Evolutionary conservation across 176 grass and related monocot genomes (phyloP), one percentile per base, ranked within the genome.

Genomic region (Oryza australiensis): DNA sequence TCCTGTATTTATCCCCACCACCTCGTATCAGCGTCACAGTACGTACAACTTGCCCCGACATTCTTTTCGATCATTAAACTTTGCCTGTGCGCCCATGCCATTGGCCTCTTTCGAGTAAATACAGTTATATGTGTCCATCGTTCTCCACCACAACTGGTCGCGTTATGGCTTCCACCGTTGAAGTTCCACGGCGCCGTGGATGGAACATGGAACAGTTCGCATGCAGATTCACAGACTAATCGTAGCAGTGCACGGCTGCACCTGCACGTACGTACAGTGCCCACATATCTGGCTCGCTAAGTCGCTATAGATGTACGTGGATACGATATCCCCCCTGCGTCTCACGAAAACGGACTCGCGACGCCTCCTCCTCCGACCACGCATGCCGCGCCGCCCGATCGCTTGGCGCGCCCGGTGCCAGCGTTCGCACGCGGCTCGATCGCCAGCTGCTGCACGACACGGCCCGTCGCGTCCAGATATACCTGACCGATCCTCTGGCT

Each of bases 401-500:
- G 48, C 48, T 51, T 46, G 34, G 34, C 6, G 34, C 34, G 34
- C 34, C 34, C 34, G 7, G 34, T 35, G 34, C 34, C 34, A 35
- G 34, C 34, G 34, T 35, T 35, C 34, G 34, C 34, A 35, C 34
- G 34, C 34, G 34, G 34, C 34, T 35, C 34, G 34, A n/a, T n/a
- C n/a, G 34, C 6, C 6, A 34, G 34, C 34, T 35, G 34, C 34
- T 35, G 53, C 49, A 9, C 45, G 42, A 43, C 34, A 1, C 80
- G 45, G 26, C 53, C 41, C 80, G 66, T 87, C 73, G 86, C 65
- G 65, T 64, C 45, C 77, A 30, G 33, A 13, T 69, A 62, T 22
- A 16, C 10, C 32, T 41, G 41, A 33, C 66, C 55, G 53, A 49
- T 62, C 65, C 48, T 53, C 5, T 59, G 53, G 20, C 51, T 22